phyloP scores from a whole-genome alignment of 1,284 basidiomycete species.

The Hemileia vastatrix region DNA sequence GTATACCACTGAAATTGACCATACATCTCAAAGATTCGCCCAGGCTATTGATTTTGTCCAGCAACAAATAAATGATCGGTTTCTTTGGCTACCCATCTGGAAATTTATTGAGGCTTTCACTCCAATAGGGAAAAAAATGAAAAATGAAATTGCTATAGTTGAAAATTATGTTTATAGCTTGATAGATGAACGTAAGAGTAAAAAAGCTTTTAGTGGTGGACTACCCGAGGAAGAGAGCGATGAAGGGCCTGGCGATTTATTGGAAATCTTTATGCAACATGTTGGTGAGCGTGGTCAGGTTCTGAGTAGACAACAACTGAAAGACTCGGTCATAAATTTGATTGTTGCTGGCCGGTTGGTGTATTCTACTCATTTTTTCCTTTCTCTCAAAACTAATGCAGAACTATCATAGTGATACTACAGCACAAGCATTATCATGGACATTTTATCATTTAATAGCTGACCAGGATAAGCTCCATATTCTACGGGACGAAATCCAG shows the following conservation, averaged over 20 bases:
- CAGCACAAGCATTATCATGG: conserved; percentile 28
- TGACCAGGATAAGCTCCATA: conserved; percentile 15
- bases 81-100: too few relatives aligned
- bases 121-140: conserved; percentile 16
- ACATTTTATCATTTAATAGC: conserved; percentile 25
- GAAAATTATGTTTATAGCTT: conserved; percentile 23
- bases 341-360: conserved; percentile 27
- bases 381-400: background rate
- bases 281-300: conserved; percentile 19
- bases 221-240: background rate
- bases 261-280: conserved; percentile 27
- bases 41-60: conserved; percentile 23
- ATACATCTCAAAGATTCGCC: conserved; percentile 10
- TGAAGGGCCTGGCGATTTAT: conserved; percentile 24
- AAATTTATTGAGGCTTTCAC: too few relatives aligned
- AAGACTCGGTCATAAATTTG: conserved; percentile 28
- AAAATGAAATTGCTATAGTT: conserved; percentile 5
- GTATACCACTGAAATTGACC: conserved; percentile 1
- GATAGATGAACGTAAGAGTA: conserved; percentile 15
- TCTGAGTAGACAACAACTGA: conserved; percentile 25
- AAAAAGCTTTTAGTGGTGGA: background rate
- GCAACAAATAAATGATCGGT: conserved; percentile 20
- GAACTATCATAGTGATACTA: conserved; percentile 23
- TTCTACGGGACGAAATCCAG: conserved; percentile 24
- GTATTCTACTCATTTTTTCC: background rate